These are phyloP conservation scores for Pascua sp. DNA, from an alignment of 1,284 basidiomycete species.

Conservation along the genomic window DNA sequence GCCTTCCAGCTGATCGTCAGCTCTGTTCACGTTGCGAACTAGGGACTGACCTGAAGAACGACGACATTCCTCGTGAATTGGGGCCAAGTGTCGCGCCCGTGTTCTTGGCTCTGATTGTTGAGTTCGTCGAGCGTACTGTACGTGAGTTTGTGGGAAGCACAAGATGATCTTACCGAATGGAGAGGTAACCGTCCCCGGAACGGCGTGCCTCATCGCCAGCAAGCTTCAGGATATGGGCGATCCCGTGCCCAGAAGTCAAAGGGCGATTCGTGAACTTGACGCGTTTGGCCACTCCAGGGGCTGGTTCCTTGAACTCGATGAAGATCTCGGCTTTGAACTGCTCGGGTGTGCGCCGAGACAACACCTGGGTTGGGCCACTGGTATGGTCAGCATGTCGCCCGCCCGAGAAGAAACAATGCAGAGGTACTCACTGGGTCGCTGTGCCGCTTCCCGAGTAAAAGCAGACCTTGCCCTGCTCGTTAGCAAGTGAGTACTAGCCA, in stretches of 20 bases:
- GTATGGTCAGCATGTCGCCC: constrained; percentile 2
- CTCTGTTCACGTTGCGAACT: neutral
- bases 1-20: constrained; percentile 16
- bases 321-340: constrained; percentile 16
- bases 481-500: too few species aligned
- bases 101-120: neutral
- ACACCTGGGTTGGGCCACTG: constrained; percentile 27
- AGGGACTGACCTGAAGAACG: constrained; percentile 17
- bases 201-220: constrained; percentile 26
- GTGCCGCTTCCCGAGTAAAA: constrained; percentile 16
- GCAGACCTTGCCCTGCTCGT: constrained; percentile 7
- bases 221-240: constrained; percentile 9
- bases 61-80: constrained; percentile 23
- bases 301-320: constrained; percentile 9
- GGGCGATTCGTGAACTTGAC: constrained; percentile 4
- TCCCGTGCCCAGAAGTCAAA: neutral
- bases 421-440: constrained; percentile 26
- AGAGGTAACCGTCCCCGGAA: neutral
- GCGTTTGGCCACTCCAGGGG: neutral
- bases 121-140: constrained; percentile 11
- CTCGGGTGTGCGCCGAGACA: constrained; percentile 10
- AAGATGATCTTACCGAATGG: neutral
- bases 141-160: too few species aligned
- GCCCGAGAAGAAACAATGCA: too few species aligned
- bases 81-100: neutral